Base-by-base conservation (phyloP, 768 basidiomycete genomes). In the Lactifluus echinatus region DNA sequence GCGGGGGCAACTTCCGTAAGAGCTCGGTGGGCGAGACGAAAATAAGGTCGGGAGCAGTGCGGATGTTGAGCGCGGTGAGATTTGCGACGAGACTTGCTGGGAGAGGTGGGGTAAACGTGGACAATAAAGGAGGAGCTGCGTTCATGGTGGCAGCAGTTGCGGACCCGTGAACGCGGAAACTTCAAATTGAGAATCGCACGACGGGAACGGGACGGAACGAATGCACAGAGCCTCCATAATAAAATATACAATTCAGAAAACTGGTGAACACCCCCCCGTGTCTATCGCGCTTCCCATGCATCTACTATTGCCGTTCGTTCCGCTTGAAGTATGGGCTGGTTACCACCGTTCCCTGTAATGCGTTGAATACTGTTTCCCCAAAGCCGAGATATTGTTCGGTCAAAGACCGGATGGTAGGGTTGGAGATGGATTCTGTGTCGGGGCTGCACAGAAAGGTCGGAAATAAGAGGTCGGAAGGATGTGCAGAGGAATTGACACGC, bases 301-400 rank as follows among this genome's bases (percentile, higher is more conserved):
- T 50, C 23, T 31, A 17, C 71, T 65, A 75, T 63, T 70, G 73
- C 70, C 65, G 71, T 53, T 69, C 60, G 51, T 79, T 75, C 66
- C 77, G 79, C 75, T 79, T 85, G 75, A 89, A 97, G 67, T 89
- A 96, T 8, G 75, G 64, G 67, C 85, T 93, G 68, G 87, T 92
- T 60, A 96, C 89, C n/a, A 84, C 90, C 2, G 85, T 83, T 11
- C 82, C 85, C 65, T 93, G 86, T 34, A 87, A 74, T 70, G 93
- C 79, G 67, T 91, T 89, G 73, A 95, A 97, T 33, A 95, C 71
- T 4, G 85, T 83, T 72, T 97, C 95, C 50, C 95, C 95, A 24
- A 93, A 75, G 34, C 84, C 82, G 50, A 98, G 76, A 67, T 92
- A 93, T 56, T 78, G 81, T 64, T 96, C 89, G 2, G 89, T 84